Conservation (phyloP, 345 rosid species). For the Alliaria petiolata region DNA sequence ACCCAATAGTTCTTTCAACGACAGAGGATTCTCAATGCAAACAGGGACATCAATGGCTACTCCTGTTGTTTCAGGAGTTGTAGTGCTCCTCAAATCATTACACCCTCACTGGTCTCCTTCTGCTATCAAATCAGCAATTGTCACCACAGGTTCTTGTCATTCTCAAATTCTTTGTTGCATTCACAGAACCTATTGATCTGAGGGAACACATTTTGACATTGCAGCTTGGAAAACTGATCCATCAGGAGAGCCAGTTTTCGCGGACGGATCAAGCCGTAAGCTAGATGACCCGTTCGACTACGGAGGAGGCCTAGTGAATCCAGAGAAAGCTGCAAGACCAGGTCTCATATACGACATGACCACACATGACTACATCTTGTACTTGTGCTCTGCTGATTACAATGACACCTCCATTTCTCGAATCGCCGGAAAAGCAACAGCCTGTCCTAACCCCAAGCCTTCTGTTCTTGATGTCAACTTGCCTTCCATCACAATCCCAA, state of each 20-base stretch:
- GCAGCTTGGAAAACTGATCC: constrained; percentile 35
- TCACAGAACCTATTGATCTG: too few species aligned
- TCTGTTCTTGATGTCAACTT: not conserved
- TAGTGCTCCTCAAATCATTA: constrained; percentile 28
- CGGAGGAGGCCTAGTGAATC: too few species aligned
- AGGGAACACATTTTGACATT: too few species aligned
- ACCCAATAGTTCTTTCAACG: not conserved
- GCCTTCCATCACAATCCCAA: constrained; percentile 30
- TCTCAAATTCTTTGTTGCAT: not conserved
- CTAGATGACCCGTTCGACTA: too few species aligned
- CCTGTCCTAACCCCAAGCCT: constrained; percentile 22
- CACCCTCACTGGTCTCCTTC: constrained; percentile 43
- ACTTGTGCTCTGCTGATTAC: too few species aligned
- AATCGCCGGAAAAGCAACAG: too few species aligned
- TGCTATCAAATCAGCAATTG: constrained; percentile 38
- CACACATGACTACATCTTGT: too few species aligned
- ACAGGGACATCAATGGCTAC: constrained; percentile 45
- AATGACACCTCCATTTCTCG: too few species aligned
- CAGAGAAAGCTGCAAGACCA: too few species aligned
- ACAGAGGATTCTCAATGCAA: not conserved
- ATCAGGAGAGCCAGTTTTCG: constrained; percentile 36
- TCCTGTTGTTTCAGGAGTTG: constrained; percentile 34
- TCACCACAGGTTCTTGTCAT: constrained; percentile 34
- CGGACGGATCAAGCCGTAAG: too few species aligned
- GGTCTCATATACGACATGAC: too few species aligned